Conservation (phyloP, 108 stramenopile genomes). For the Skeletonema potamos region DNA sequence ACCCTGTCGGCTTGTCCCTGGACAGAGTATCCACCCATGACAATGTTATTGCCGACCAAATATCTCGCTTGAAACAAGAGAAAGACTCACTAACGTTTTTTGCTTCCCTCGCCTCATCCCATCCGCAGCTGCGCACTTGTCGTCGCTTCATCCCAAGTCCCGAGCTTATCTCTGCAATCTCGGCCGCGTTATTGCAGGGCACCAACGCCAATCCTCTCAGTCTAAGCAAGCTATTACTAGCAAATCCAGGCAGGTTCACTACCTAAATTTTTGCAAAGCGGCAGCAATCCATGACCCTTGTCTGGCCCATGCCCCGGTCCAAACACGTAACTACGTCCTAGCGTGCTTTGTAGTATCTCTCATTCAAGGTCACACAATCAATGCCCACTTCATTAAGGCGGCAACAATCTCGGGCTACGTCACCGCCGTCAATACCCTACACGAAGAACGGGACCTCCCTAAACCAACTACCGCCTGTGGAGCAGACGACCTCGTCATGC, state of each 20-base stretch:
- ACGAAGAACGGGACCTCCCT: not conserved
- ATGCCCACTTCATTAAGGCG: not conserved
- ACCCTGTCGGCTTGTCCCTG: slow-evolving; percentile 8
- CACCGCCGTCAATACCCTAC: not conserved
- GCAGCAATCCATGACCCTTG: not conserved
- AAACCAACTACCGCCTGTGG: not conserved
- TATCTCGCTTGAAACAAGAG: slow-evolving; percentile 20
- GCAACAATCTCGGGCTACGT: not conserved
- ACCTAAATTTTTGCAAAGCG: not conserved
- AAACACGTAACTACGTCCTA: not conserved
- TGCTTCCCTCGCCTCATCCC: slow-evolving; percentile 11
- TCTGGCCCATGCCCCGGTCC: not conserved
- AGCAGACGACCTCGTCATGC: not conserved
- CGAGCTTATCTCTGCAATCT: slow-evolving; percentile 8
- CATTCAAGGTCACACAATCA: not conserved
- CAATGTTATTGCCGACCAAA: slow-evolving; percentile 35
- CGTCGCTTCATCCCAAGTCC: slow-evolving; percentile 8
- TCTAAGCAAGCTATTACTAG: not conserved
- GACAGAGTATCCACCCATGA: slow-evolving; percentile 8
- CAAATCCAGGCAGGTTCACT: not conserved
- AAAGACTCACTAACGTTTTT: not conserved
- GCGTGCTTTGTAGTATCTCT: not conserved
- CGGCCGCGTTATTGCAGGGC: not conserved
- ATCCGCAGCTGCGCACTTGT: slow-evolving; percentile 9
- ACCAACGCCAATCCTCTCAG: not conserved